Conservation (phyloP, 108 stramenopile genomes). For the Conticribra weissflogii region DNA sequence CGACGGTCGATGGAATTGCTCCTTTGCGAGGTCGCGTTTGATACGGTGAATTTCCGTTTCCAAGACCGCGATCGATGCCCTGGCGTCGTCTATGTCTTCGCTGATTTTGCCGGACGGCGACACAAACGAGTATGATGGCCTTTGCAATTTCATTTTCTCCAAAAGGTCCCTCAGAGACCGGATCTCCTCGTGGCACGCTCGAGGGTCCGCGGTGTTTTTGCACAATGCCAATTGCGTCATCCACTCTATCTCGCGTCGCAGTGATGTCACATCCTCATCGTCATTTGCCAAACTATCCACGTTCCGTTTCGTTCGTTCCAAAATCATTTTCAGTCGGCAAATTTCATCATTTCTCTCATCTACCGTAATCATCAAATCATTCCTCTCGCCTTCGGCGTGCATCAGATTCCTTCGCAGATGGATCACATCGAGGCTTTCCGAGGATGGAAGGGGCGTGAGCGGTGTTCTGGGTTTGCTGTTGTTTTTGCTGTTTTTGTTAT, state of each 20-base stretch:
- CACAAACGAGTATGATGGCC: neutral
- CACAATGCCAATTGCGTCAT: conserved; percentile 6
- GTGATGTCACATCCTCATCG: neutral
- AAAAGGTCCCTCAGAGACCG: conserved; percentile 10
- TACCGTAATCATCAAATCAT: conserved; percentile 34
- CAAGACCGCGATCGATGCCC: neutral
- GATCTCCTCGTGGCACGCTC: neutral
- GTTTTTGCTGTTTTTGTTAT: neutral
- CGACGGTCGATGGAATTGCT: neutral
- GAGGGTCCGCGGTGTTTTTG: neutral
- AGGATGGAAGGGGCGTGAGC: conserved; percentile 9
- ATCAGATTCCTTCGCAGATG: conserved; percentile 30
- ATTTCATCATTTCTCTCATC: conserved; percentile 49
- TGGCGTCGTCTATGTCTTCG: neutral
- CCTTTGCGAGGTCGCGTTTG: neutral
- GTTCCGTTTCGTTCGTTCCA: conserved; percentile 11
- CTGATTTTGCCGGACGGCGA: neutral
- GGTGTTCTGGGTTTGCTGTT: neutral
- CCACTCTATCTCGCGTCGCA: conserved; percentile 24
- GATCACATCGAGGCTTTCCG: conserved; percentile 45
- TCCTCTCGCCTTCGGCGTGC: conserved; percentile 40
- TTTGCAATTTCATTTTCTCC: neutral
- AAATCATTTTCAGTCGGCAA: conserved; percentile 17
- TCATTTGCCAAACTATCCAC: neutral
- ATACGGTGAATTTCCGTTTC: conserved; percentile 13